Conservation (phyloP, 306 rosid species). For the Begonia masoniana region DNA sequence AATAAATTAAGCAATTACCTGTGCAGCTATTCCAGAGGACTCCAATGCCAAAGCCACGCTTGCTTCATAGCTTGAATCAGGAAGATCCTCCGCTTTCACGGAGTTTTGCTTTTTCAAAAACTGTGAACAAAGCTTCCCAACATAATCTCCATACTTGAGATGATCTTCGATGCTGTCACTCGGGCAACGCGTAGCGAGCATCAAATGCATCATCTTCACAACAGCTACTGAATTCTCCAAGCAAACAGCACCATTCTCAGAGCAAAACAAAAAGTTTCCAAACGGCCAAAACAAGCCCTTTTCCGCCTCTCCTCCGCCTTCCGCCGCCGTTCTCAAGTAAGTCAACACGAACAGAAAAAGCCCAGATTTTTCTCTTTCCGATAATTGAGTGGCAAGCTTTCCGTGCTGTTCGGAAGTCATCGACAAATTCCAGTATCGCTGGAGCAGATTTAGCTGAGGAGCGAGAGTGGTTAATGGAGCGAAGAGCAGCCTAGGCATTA, state of each 20-base stretch:
- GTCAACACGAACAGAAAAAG: slow-evolving; percentile 25
- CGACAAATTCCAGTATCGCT: slow-evolving; percentile 51
- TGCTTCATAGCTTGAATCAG: slow-evolving; percentile 63
- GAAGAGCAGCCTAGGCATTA: slow-evolving; percentile 73
- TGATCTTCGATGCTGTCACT: slow-evolving; percentile 53
- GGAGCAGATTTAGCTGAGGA: slow-evolving; percentile 34
- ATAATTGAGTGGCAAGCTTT: slow-evolving; percentile 21
- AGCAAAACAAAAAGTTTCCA: slow-evolving; percentile 63
- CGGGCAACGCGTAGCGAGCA: slow-evolving; percentile 35
- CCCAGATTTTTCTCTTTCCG: slow-evolving; percentile 29
- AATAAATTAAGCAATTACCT: slow-evolving; percentile 19
- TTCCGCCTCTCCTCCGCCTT: slow-evolving; percentile 20
- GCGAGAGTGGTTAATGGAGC: slow-evolving; percentile 37
- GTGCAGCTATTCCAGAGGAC: slow-evolving; percentile 42
- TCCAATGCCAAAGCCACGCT: slow-evolving; percentile 65
- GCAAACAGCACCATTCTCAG: slow-evolving; percentile 60
- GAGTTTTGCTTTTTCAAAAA: slow-evolving; percentile 23
- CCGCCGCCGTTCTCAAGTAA: slow-evolving; percentile 30
- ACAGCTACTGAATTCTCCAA: slow-evolving; percentile 49
- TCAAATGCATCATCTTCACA: slow-evolving; percentile 56
- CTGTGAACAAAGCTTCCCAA: slow-evolving; percentile 25
- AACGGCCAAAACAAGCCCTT: slow-evolving; percentile 41
- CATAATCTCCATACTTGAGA: slow-evolving; percentile 63
- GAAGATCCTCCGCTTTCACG: slow-evolving; percentile 15
- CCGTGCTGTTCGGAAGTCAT: slow-evolving; percentile 31